Percentiles rank a stretch among this genome's conserved stretches.
phyloP scores from a whole-genome alignment of 805 yeast genomes.

The Monosporozyma aquatica region DNA sequence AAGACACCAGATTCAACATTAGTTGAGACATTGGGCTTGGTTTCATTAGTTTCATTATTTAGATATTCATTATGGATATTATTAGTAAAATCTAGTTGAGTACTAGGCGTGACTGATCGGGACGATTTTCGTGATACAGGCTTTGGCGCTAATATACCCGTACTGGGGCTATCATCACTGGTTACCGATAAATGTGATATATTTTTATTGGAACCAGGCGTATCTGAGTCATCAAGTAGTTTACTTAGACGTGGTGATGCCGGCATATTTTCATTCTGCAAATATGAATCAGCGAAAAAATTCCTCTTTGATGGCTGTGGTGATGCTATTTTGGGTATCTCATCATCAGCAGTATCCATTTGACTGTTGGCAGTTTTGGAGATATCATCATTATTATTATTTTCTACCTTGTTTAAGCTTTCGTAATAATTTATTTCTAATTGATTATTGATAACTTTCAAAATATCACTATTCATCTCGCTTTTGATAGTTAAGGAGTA shows the following conservation, averaged over 20 bases:
- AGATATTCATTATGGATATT: background rate
- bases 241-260: conserved; percentile 15
- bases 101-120: conserved; percentile 21
- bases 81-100: conserved; percentile 3
- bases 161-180: conserved; percentile 8
- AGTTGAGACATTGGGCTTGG: background rate
- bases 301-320: conserved; percentile 22
- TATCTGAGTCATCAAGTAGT: conserved; percentile 1
- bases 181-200: background rate
- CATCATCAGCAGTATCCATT: background rate
- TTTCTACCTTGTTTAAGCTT: background rate
- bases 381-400: conserved; percentile 1
- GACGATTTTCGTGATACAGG: conserved; percentile 6
- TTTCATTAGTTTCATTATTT: background rate
- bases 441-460: conserved; percentile 54
- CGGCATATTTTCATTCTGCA: conserved; percentile 36
- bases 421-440: conserved; percentile 36
- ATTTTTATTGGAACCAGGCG: conserved; percentile 16
- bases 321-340: conserved; percentile 13
- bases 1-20: background rate
- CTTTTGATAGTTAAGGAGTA: conserved; percentile 68
- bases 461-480: conserved; percentile 66
- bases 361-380: no score
- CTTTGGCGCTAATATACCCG: background rate
- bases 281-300: conserved; percentile 36